Evolutionary conservation across 305 asterid genomes (phyloP), one percentile per base, ranked within the genome.

Genomic region (Fraxinus ornus): DNA sequence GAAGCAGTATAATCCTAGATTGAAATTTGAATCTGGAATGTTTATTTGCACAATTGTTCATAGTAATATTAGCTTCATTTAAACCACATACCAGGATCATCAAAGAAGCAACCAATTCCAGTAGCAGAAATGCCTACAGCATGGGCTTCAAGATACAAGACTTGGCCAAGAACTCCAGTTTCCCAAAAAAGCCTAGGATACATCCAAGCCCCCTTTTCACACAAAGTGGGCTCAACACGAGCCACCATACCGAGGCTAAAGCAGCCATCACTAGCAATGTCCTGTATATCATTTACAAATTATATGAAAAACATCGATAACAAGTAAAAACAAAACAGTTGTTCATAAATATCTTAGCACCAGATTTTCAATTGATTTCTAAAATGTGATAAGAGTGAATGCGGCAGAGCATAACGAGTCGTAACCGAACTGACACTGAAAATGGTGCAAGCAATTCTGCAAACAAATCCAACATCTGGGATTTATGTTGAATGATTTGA

Each of bases 211-310:
- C 98, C 97, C 15, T 60, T 85, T 32, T 85, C 90, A 80, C 72
- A 87, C 89, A 94, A 85, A 49, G 88, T 84, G 73, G 97, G 90
- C 89, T 90, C 97, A 83, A 96, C 83, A 78, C 81, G 98, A 73
- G 97, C 97, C 86, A 94, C 97, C 98, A 96, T 94, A 78, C 98
- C 99, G 44, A 96, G 91, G 91, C 98, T 94, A 90, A 96, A 94
- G 91, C 99, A 94, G 44, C 99, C 99, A 88, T 96, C 98, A 81
- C 94, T 44, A 52, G 98, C 99, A 80, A 94, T 95, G 72, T 92
- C 98, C 98, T 95, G 80, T 22, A 85, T 28, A 70, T 66, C 75
- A 77, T 78, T 64, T 26, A 49, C 10, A 30, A 73, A 22, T 81
- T 66, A 26, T 68, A 68, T 28, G 22, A 4, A 7, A 28, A 68